Evolutionary conservation across 2,329 filamentous ascomycete species (phyloP).

Genomic region (Helotiales sp.): DNA sequence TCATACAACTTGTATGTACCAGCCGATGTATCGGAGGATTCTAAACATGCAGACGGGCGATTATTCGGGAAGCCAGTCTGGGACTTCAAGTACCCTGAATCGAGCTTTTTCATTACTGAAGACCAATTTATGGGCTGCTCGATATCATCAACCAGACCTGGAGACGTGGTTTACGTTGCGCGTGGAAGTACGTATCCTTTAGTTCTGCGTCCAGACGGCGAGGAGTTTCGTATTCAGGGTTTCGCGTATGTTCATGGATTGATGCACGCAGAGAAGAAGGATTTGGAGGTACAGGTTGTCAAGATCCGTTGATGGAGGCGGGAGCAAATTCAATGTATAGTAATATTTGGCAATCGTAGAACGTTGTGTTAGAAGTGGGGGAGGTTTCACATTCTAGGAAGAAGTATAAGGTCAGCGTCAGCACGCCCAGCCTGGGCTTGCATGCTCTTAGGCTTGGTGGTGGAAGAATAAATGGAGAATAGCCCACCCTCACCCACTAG

Average conservation of each 20-base stretch:
- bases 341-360: too few relatives aligned
- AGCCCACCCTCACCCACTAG: too few relatives aligned
- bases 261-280: slow-evolving; percentile 23
- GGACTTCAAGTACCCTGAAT: slow-evolving; percentile 30
- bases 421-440: too few relatives aligned
- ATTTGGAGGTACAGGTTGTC: slow-evolving; percentile 4
- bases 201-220: slow-evolving; percentile 20
- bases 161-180: slow-evolving; percentile 22
- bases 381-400: too few relatives aligned
- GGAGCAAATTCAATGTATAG: too few relatives aligned
- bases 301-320: too few relatives aligned
- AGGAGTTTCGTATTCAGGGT: slow-evolving; percentile 20
- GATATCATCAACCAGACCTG: slow-evolving; percentile 16
- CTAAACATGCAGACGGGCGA: slow-evolving; percentile 20
- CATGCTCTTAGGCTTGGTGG: too few relatives aligned
- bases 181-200: slow-evolving; percentile 23
- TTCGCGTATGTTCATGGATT: slow-evolving; percentile 24
- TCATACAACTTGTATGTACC: slow-evolving; percentile 25
- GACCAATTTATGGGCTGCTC: slow-evolving; percentile 23
- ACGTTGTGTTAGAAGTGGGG: too few relatives aligned
- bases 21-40: slow-evolving; percentile 25
- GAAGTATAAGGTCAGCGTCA: too few relatives aligned
- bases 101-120: slow-evolving; percentile 30
- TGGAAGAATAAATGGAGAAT: too few relatives aligned
- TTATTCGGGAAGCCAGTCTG: slow-evolving; percentile 24